These are phyloP conservation scores for Colletotrichum siamense DNA, from an alignment of 2,329 filamentous ascomycete genomes.

Conservation along the genomic window DNA sequence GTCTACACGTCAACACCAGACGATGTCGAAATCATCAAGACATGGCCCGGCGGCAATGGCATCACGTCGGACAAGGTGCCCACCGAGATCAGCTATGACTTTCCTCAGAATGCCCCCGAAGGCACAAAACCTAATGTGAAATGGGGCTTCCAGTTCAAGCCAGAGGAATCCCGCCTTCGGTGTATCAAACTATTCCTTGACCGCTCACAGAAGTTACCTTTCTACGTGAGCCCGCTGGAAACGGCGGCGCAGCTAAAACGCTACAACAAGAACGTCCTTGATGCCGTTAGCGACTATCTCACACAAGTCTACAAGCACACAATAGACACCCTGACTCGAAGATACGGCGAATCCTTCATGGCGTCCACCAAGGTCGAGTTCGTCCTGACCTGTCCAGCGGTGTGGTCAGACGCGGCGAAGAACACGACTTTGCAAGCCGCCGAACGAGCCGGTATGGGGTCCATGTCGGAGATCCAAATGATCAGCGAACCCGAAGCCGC, in stretches of 20 bases:
- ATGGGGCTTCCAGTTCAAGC: slow-evolving; percentile 86
- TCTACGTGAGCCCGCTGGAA: slow-evolving; percentile 80
- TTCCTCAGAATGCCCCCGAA: slow-evolving; percentile 37
- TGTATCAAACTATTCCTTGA: slow-evolving; percentile 89
- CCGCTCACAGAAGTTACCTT: slow-evolving; percentile 78
- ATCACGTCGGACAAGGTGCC: slow-evolving; percentile 90
- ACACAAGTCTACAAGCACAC: slow-evolving; percentile 79
- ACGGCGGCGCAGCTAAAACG: slow-evolving; percentile 78
- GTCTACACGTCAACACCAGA: slow-evolving; percentile 79
- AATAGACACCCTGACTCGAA: slow-evolving; percentile 75
- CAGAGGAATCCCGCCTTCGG: slow-evolving; percentile 75
- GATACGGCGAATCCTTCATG: slow-evolving; percentile 83
- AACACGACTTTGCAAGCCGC: slow-evolving; percentile 81
- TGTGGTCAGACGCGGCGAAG: slow-evolving; percentile 88
- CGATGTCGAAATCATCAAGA: slow-evolving; percentile 84
- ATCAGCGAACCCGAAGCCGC: slow-evolving; percentile 84
- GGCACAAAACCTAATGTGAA: slow-evolving; percentile 59
- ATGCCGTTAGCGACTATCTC: slow-evolving; percentile 81
- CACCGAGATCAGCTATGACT: slow-evolving; percentile 74
- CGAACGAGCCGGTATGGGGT: slow-evolving; percentile 79
- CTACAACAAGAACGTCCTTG: slow-evolving; percentile 77
- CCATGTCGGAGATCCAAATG: slow-evolving; percentile 73
- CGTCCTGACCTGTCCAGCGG: slow-evolving; percentile 81
- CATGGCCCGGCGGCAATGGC: slow-evolving; percentile 82
- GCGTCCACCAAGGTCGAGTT: slow-evolving; percentile 77